phyloP scores from a whole-genome alignment of 768 basidiomycete genomes.

The Suillus lakei region DNA sequence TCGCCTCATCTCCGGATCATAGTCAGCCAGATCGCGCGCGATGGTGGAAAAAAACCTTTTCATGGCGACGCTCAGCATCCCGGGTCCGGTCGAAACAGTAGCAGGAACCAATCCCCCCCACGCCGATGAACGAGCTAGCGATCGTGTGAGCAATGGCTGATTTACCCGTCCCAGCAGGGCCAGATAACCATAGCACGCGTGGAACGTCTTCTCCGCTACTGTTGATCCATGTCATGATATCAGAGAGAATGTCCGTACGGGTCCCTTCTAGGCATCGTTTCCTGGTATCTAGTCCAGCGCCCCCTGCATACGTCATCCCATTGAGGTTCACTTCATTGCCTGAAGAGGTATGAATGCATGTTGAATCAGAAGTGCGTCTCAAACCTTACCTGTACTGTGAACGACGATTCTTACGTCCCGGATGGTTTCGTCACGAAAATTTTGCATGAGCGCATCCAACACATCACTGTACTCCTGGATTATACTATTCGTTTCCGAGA shows the following conservation, averaged over 20 bases:
- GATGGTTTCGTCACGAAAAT: neutral
- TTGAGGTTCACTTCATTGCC: no score
- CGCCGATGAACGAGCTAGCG: no score
- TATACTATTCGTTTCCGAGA: no score
- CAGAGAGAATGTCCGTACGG: conserved; percentile 27
- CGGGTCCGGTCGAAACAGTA: no score
- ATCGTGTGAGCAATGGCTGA: no score
- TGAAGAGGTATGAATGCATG: neutral
- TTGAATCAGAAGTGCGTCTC: neutral
- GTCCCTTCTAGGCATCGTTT: conserved; percentile 26
- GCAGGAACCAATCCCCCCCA: no score
- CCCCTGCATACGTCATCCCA: no score
- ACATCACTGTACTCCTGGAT: no score
- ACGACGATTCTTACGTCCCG: neutral
- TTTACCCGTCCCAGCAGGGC: no score
- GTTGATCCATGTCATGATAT: conserved; percentile 30
- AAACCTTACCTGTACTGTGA: conserved; percentile 4
- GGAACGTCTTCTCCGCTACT: conserved; percentile 7
- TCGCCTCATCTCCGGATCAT: neutral
- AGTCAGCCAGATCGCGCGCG: conserved; percentile 20
- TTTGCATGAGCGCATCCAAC: no score
- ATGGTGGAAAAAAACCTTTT: conserved; percentile 19
- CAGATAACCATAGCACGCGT: no score
- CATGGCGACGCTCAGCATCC: conserved; percentile 9
- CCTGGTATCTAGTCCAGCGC: no score